Evolutionary conservation across 495 filamentous ascomycete species (phyloP).

Genomic region (Penicillium paxilli): DNA sequence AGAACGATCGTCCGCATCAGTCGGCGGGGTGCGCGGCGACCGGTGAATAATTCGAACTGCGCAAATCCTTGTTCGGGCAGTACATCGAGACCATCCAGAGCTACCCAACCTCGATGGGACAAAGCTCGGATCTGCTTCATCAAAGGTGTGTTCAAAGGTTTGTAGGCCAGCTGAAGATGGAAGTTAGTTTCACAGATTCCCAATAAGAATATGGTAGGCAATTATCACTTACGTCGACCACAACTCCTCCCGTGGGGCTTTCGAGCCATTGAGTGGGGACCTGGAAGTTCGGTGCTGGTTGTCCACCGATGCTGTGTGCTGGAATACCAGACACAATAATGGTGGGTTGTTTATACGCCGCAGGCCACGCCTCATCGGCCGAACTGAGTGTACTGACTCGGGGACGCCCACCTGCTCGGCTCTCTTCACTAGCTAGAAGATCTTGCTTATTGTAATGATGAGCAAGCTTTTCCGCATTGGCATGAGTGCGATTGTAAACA

Average conservation of each 20-base stretch:
- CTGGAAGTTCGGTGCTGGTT: conserved; percentile 65
- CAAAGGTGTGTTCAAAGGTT: conserved; percentile 69
- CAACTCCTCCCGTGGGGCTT: conserved; percentile 76
- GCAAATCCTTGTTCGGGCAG: conserved; percentile 79
- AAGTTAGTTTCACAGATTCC: conserved; percentile 11
- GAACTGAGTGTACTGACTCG: conserved; percentile 57
- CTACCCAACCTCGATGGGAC: conserved; percentile 65
- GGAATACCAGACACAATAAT: conserved; percentile 76
- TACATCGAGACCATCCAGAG: conserved; percentile 74
- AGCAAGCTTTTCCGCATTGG: conserved; percentile 62
- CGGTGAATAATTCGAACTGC: conserved; percentile 80
- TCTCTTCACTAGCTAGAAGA: conserved; percentile 20
- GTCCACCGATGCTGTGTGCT: conserved; percentile 60
- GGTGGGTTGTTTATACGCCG: conserved; percentile 62
- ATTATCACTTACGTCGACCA: conserved; percentile 62
- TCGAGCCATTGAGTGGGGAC: conserved; percentile 70
- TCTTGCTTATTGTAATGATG: conserved; percentile 62
- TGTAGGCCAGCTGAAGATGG: conserved; percentile 60
- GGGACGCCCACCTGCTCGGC: conserved; percentile 21
- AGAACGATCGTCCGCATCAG: conserved; percentile 58
- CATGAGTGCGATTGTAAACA: conserved; percentile 65
- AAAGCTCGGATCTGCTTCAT: conserved; percentile 61
- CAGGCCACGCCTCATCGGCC: conserved; percentile 62
- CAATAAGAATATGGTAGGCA: not conserved
- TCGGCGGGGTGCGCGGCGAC: conserved; percentile 67